Evolutionary conservation across 2,329 filamentous ascomycete species (phyloP).

Genomic region (Nectriaceae sp.): DNA sequence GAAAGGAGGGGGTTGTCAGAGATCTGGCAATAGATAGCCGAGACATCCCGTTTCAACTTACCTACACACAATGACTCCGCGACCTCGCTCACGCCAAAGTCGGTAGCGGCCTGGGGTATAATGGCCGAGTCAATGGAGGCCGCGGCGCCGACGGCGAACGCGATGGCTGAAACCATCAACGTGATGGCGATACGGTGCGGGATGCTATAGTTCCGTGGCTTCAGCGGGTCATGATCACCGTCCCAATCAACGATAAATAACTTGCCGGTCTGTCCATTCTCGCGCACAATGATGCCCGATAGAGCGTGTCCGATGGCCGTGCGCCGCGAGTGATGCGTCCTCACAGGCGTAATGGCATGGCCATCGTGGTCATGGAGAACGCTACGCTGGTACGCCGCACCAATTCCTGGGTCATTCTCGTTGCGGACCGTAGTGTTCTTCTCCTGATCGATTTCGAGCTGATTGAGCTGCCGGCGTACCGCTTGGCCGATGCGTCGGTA

Average conservation of each 20-base stretch:
- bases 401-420: background rate
- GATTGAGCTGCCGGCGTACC: too few relatives aligned
- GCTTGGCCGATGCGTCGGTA: slow-evolving; percentile 18
- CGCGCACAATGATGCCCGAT: slow-evolving; percentile 32
- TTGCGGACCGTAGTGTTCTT: slow-evolving; percentile 8
- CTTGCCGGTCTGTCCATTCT: too few relatives aligned
- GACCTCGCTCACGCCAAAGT: slow-evolving; percentile 51
- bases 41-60: slow-evolving; percentile 9
- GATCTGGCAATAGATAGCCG: background rate
- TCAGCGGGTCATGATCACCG: slow-evolving; percentile 40
- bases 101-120: slow-evolving; percentile 43
- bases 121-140: slow-evolving; percentile 55
- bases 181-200: slow-evolving; percentile 39
- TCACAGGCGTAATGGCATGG: slow-evolving; percentile 10
- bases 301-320: slow-evolving; percentile 29
- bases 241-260: slow-evolving; percentile 36
- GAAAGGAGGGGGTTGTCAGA: fast-evolving
- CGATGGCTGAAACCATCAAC: slow-evolving; percentile 47
- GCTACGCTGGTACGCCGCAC: background rate
- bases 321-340: slow-evolving; percentile 11
- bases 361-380: slow-evolving; percentile 2
- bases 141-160: slow-evolving; percentile 50
- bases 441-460: slow-evolving; percentile 22
- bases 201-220: slow-evolving; percentile 49
- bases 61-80: slow-evolving; percentile 51